Evolutionary conservation across 2,329 filamentous ascomycete genomes (phyloP), one percentile per base, ranked within the genome.

Genomic region (Trichoderma sp.): DNA sequence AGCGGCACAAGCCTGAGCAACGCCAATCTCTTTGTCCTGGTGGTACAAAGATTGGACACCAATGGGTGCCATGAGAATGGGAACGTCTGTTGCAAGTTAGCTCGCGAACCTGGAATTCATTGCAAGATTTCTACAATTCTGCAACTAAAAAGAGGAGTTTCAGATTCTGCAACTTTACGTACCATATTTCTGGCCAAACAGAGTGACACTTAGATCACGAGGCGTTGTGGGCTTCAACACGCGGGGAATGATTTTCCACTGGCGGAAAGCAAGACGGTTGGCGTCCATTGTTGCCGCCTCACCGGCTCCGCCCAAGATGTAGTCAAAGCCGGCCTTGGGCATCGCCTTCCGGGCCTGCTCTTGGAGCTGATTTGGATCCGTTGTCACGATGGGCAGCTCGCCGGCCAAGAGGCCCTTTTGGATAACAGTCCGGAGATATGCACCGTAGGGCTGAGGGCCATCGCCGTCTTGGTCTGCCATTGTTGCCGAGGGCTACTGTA

Each of bases 11-110:
- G 88, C 89, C n/a, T 83, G 79, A 0, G 91, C 89, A 0, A 88
- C 84, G 0, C 88, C 90, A 1, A 84, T 82, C 74, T 94, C 91
- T 16, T 83, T 87, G 72, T 92, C 88, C 0, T 81, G 76, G 73
- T 94, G 90, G 75, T 91, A 89, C 37, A 92, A 88, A 2, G 82
- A 81, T 73, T 93, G 90, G 0, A 92, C 89, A 0, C 91, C 91
- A 1, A 93, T 83, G 0, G 91, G 91, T 0, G 90, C 90, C 75
- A 91, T 85, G 2, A 92, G 75, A 91, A 60, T 8, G 71, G 77
- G 68, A 60, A 71, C 68, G 49, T 73, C 73, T 71, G 79, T 82
- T 29, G 5, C 59, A 27, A 27, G 47, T 69, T 49, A 47, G 29
- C 24, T 14, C 21, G 16, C 7, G 21, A 21, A 27, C 21, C 4